Evolutionary conservation across 768 basidiomycete genomes (phyloP).

Genomic region (Neoboletus magnificus): DNA sequence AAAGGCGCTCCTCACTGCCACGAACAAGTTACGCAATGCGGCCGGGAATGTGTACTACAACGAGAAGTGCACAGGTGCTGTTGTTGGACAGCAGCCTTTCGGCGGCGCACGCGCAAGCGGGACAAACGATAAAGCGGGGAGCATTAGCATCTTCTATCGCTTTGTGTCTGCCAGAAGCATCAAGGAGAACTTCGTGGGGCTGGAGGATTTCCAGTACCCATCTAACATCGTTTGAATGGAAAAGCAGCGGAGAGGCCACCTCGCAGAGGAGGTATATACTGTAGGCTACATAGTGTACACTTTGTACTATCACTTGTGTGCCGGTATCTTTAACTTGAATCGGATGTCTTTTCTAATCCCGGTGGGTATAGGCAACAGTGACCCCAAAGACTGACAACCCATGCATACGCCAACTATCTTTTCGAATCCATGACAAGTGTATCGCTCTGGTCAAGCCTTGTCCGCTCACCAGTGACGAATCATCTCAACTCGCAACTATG

Average conservation of each 20-base stretch:
- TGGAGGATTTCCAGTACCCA: constrained; percentile 81
- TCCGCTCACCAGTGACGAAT: not conserved
- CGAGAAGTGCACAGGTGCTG: constrained; percentile 97
- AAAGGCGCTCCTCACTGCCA: constrained; percentile 71
- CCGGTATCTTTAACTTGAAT: not conserved
- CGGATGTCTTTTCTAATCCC: not conserved
- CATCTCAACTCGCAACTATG: not conserved
- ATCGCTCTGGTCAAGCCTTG: not conserved
- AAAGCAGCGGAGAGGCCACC: not conserved
- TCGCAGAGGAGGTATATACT: not conserved
- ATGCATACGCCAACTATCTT: not conserved
- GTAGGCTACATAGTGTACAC: not conserved
- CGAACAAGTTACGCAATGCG: constrained; percentile 81
- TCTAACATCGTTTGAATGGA: constrained; percentile 67
- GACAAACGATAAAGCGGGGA: constrained; percentile 98
- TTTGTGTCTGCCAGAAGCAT: constrained; percentile 89
- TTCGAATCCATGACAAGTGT: not conserved
- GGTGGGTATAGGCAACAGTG: not conserved
- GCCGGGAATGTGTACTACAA: constrained; percentile 98
- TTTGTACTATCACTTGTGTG: not conserved
- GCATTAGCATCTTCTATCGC: constrained; percentile 70
- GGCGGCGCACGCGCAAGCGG: constrained; percentile 91
- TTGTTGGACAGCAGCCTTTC: constrained; percentile 97
- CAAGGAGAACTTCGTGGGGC: constrained; percentile 92
- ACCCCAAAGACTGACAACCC: not conserved